Evolutionary conservation across 768 basidiomycete genomes (phyloP), one percentile per base, ranked within the genome.

Genomic region (Hygrophorus russula): DNA sequence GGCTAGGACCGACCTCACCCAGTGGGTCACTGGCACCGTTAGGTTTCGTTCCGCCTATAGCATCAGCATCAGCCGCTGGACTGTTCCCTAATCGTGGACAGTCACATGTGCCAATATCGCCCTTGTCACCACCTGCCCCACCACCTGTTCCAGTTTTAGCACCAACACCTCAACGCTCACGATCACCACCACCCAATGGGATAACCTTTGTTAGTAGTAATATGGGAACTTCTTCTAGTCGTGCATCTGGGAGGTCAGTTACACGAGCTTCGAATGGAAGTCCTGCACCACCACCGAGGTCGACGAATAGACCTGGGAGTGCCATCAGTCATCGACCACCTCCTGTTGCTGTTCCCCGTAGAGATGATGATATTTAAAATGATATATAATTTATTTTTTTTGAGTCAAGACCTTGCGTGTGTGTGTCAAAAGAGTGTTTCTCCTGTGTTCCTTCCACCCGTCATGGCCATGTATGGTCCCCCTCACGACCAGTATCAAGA

Each of bases 301-400:
- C 82, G 43, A 64, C 65, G 15, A 76, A 82, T 58, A 66, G 83
- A 8, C 82, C 84, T 2, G 71, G 73, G 10, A 83, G 79, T 54
- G 55, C 65, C 20, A 51, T 66, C 14, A 67, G 64, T 11, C 66
- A 64, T 48, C 68, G 72, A 15, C 66, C 72, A 14, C 69, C 74
- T 3, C 73, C 69, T 3, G 64, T 73, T 2, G 73, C 70, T 15
- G 59, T 76, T 36, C 73, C 76, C 17, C 71, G 66, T 50, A 65
- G 73, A 36, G 77, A 79, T 24, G 24, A 24, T 3, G 24, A 24
- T 24, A 24, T 24, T 24, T 24, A 7, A 24, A 24, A 24, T 3
- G 7, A 24, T 24, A 7, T 24, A 24, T 24, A 24, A 24, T 24
- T 24, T 24, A 24, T 7, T 24, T 24, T 24, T 24, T 24, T 24